These are phyloP conservation scores for Torulaspora gathmanii DNA, from an alignment of 805 yeast species.

Conservation along the genomic window DNA sequence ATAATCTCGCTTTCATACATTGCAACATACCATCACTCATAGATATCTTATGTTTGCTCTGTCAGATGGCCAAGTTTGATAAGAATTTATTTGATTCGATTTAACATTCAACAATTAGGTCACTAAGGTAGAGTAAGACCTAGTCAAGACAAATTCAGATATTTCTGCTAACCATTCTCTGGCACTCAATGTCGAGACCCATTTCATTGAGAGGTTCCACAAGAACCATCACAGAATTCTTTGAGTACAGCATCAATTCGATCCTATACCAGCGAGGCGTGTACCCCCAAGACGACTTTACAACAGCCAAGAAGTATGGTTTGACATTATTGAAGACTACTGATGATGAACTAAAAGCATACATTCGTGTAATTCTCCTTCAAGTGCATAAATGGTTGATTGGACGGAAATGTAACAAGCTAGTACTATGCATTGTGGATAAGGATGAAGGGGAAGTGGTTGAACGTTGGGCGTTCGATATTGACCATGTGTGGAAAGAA, in stretches of 20 bases:
- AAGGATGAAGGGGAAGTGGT: conserved; percentile 62
- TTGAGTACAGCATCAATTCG: conserved; percentile 72
- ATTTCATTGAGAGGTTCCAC: conserved; percentile 70
- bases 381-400: conserved; percentile 74
- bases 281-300: conserved; percentile 83
- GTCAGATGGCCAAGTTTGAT: background rate
- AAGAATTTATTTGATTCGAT: background rate
- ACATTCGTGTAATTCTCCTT: conserved; percentile 59
- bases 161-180: background rate
- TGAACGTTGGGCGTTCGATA: conserved; percentile 84
- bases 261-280: conserved; percentile 86
- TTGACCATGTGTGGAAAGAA: conserved; percentile 38
- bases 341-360: conserved; percentile 70
- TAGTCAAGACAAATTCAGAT: background rate
- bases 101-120: background rate
- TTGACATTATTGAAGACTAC: conserved; percentile 63
- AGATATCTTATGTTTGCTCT: background rate
- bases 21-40: conserved; percentile 11
- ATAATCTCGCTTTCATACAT: background rate
- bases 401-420: conserved; percentile 58
- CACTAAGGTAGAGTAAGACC: background rate
- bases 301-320: conserved; percentile 72
- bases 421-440: conserved; percentile 69
- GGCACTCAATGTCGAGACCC: conserved; percentile 18
- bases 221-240: conserved; percentile 73